Evolutionary conservation across 116 monocot species (phyloP), one percentile per base, ranked within the genome.

Genomic region (Trichopus zeylanicus): DNA sequence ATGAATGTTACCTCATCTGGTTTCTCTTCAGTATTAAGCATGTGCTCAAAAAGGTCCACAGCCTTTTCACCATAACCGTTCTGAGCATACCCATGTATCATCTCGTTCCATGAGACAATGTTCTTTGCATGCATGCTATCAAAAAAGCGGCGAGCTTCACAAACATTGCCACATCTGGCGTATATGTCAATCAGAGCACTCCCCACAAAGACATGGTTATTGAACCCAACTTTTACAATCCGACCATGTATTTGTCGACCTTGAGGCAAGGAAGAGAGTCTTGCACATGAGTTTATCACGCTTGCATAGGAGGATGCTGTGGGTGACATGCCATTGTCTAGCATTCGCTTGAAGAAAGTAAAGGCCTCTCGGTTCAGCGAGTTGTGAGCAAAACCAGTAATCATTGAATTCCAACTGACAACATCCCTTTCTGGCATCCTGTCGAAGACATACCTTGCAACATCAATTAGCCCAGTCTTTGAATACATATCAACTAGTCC

Each of bases 51-150:
- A 38, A 95, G 65, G 48, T 76, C 67, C 9, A 95, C 63, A 21
- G 95, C 89, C 29, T 61, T 57, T 27, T 69, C 47, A 12, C 63
- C 69, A 37, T 20, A 29, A 5, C 94, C 94, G 74, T 88, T 94
- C 57, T 94, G 89, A n/a, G 94, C 86, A 49, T 94, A 94, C 0
- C 89, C 85, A 68, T 89, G 94, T 68, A 94, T 89, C 86, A 94
- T 89, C 64, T 94, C 94, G 67, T 94, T 94, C 94, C 94, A 94
- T 2, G 89, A 85, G 22, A 94, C 78, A 29, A 82, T 70, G 54
- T 94, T 94, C 57, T 74, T 94, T 19, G 13, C 22, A 1, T 70
- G 75, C 85, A 89, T 83, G 62, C 15, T 27, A 57, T 86, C 69
- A 23, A 94, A 94, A 35, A 89, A 76, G 3, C 34, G 1, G 1